Evolutionary conservation across 805 yeast genomes (phyloP).

Genomic region (Wickerhamomyces strasburgensis): DNA sequence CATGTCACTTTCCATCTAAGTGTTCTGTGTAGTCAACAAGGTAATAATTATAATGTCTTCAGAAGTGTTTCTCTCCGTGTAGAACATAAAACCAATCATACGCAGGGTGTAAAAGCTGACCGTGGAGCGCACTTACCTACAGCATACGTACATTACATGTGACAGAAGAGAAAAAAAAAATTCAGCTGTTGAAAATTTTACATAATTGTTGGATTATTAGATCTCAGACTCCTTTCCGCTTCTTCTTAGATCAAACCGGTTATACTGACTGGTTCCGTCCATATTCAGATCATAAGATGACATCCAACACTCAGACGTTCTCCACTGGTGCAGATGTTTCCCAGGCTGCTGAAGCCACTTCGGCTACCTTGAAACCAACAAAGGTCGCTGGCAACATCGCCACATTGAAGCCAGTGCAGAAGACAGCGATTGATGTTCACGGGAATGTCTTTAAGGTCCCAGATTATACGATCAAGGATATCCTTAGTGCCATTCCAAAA

Average conservation of each 20-base stretch:
- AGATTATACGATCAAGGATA: slow-evolving; percentile 55
- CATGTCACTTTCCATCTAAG: no score
- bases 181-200: no score
- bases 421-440: slow-evolving; percentile 41
- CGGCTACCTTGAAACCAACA: neutral
- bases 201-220: no score
- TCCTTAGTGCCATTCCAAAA: slow-evolving; percentile 53
- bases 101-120: neutral
- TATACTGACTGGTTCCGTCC: no score
- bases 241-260: no score
- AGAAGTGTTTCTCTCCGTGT: neutral
- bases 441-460: slow-evolving; percentile 57
- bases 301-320: neutral
- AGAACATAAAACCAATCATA: neutral
- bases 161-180: no score
- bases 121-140: no score
- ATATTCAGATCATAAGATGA: neutral
- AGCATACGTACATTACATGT: no score
- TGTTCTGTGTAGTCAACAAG: no score
- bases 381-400: slow-evolving; percentile 18
- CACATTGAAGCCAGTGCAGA: slow-evolving; percentile 17
- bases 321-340: neutral
- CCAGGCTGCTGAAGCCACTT: neutral
- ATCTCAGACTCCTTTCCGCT: no score
- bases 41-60: no score